These are phyloP conservation scores for Coemansia sp. DNA, from an alignment of 192 early-diverging fungal species.

Conservation along the genomic window DNA sequence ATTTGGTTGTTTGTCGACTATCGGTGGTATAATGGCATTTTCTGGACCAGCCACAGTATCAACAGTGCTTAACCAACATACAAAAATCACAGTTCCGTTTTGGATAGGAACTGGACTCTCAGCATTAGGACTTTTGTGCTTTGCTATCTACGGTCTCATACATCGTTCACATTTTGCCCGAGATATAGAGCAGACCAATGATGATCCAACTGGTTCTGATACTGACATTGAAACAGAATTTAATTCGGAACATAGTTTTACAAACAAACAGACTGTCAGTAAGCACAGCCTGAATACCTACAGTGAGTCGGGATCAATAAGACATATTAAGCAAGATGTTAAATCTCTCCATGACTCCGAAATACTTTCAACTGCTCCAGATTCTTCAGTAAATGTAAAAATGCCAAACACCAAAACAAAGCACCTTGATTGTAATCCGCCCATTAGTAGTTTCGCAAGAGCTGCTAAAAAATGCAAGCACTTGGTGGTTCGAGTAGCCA, in stretches of 20 bases:
- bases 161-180: constrained; percentile 51
- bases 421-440: neutral
- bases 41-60: constrained; percentile 45
- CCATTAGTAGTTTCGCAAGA: neutral
- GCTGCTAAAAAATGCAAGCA: constrained; percentile 30
- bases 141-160: constrained; percentile 53
- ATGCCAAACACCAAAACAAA: constrained; percentile 2
- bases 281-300: neutral
- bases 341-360: neutral
- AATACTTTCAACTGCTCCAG: neutral
- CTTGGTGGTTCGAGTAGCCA: constrained; percentile 36
- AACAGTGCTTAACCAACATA: constrained; percentile 34
- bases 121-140: constrained; percentile 52
- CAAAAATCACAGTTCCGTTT: constrained; percentile 44
- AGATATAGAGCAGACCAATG: constrained; percentile 18
- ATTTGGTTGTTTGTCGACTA: constrained; percentile 46
- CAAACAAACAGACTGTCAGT: neutral
- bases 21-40: constrained; percentile 48
- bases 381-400: neutral
- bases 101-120: constrained; percentile 59
- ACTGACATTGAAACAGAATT: constrained; percentile 2
- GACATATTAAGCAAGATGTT: neutral
- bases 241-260: constrained; percentile 7
- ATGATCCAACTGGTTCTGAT: neutral
- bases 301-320: neutral